Percentiles rank a stretch among this genome's conserved stretches.
These are phyloP conservation scores for Rhododendron ferrugineum DNA, from an alignment of 148 eudicot genomes.

Conservation along the genomic window DNA sequence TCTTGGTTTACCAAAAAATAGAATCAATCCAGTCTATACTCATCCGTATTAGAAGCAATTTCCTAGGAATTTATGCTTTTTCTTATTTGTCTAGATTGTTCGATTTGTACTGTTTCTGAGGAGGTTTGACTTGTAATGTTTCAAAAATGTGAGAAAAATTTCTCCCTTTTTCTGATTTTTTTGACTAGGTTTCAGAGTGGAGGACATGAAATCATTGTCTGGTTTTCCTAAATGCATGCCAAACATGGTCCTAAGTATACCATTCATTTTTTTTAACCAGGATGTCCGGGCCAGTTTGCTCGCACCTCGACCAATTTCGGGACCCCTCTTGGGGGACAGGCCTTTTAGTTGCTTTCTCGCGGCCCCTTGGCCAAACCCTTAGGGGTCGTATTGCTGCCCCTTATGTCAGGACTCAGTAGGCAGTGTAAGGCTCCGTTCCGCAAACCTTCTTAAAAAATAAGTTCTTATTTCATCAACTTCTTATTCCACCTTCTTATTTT, in stretches of 20 bases:
- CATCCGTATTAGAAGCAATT: not conserved
- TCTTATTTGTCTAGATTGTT: not conserved
- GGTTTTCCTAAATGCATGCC: not conserved
- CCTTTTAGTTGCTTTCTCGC: not conserved
- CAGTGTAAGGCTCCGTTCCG: no score
- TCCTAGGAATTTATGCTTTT: not conserved
- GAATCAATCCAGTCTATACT: not conserved
- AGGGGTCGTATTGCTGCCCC: not conserved
- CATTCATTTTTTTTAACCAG: not conserved
- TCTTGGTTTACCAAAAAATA: not conserved
- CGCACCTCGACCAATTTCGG: no score
- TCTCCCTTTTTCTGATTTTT: not conserved
- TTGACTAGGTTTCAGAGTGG: not conserved
- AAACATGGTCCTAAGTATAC: not conserved
- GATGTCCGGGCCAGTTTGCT: no score
- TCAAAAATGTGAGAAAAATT: not conserved
- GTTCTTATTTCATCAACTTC: no score
- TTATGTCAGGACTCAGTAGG: not conserved
- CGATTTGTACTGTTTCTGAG: not conserved
- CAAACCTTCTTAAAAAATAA: no score
- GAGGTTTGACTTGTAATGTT: not conserved
- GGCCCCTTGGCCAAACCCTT: not conserved
- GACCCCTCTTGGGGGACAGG: no score
- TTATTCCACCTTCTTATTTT: no score
- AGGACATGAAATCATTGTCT: not conserved